Evolutionary conservation across 2,329 filamentous ascomycete genomes (phyloP).

Genomic region (Calonectria pteridis): DNA sequence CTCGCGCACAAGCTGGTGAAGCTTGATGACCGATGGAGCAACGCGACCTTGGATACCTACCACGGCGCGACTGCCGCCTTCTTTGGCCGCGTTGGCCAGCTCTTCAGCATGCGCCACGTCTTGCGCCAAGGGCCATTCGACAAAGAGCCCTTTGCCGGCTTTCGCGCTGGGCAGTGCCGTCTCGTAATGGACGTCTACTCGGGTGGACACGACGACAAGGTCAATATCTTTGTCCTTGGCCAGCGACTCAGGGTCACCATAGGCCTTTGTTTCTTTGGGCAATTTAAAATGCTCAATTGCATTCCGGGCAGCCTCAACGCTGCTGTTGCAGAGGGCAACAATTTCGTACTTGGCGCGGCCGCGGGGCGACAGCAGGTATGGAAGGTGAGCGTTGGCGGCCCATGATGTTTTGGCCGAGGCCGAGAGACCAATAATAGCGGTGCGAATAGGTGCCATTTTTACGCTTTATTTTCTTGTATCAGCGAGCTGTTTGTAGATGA

Average conservation of each 20-base stretch:
- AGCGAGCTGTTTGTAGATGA: background rate
- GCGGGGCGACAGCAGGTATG: constrained; percentile 65
- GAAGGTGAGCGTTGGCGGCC: constrained; percentile 68
- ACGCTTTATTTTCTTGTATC: background rate
- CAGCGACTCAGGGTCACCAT: constrained; percentile 62
- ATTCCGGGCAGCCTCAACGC: constrained; percentile 55
- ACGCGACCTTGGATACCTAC: constrained; percentile 66
- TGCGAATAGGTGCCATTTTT: constrained; percentile 63
- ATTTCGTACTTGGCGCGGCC: constrained; percentile 60
- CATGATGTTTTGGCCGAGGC: constrained; percentile 64
- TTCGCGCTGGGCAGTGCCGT: constrained; percentile 60
- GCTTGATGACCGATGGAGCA: constrained; percentile 56
- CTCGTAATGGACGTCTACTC: constrained; percentile 65
- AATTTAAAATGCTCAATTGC: constrained; percentile 60
- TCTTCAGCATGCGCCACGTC: constrained; percentile 55
- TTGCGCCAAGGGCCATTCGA: constrained; percentile 70
- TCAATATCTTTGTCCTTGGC: constrained; percentile 64
- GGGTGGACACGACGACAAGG: constrained; percentile 66
- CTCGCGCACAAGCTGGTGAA: constrained; percentile 58
- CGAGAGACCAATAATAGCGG: constrained; percentile 71
- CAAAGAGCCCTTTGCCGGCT: constrained; percentile 65
- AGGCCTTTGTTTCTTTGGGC: constrained; percentile 56
- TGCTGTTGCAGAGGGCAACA: constrained; percentile 66
- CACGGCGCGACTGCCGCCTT: constrained; percentile 53
- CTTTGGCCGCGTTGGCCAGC: constrained; percentile 51